Conservation (phyloP, 2,329 filamentous ascomycete species). For the Stagonosporopsis tanaceti region DNA sequence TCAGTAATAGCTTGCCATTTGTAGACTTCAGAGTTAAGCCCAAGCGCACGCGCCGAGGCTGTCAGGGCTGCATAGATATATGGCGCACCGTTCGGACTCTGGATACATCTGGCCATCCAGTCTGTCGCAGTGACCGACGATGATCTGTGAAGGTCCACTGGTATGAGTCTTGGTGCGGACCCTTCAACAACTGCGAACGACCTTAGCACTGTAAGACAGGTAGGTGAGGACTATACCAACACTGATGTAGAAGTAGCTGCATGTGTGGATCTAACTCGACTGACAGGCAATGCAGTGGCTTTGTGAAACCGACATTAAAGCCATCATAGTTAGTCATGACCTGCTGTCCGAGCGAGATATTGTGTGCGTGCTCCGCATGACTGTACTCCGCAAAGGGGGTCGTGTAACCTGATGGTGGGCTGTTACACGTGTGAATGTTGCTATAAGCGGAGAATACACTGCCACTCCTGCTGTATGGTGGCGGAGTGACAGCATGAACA, state of each 20-base stretch:
- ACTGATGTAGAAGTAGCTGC: conserved; percentile 36
- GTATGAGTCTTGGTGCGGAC: conserved; percentile 34
- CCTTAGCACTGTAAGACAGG: background rate
- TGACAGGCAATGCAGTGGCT: conserved; percentile 37
- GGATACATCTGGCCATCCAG: conserved; percentile 38
- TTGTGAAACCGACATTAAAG: conserved; percentile 26
- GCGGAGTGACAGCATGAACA: conserved; percentile 21
- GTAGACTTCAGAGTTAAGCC: conserved; percentile 34
- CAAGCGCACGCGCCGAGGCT: conserved; percentile 26
- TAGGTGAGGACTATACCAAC: conserved; percentile 26
- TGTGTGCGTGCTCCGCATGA: conserved; percentile 23
- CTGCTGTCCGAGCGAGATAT: conserved; percentile 11
- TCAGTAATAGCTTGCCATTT: conserved; percentile 40
- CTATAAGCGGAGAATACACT: conserved; percentile 24
- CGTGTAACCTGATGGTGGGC: conserved; percentile 24
- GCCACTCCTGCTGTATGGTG: conserved; percentile 27
- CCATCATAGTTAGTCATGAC: conserved; percentile 17
- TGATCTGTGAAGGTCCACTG: conserved; percentile 35
- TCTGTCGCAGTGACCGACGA: conserved; percentile 30
- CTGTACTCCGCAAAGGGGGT: conserved; percentile 25
- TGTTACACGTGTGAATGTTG: conserved; percentile 23
- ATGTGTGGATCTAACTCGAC: conserved; percentile 31
- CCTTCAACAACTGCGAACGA: conserved; percentile 31
- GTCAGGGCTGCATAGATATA: conserved; percentile 44
- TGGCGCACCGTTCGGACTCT: conserved; percentile 34